Percentiles rank a stretch among this genome's conserved stretches.
phyloP scores from a whole-genome alignment of 2,329 filamentous ascomycete genomes.

The Saccharata proteae region DNA sequence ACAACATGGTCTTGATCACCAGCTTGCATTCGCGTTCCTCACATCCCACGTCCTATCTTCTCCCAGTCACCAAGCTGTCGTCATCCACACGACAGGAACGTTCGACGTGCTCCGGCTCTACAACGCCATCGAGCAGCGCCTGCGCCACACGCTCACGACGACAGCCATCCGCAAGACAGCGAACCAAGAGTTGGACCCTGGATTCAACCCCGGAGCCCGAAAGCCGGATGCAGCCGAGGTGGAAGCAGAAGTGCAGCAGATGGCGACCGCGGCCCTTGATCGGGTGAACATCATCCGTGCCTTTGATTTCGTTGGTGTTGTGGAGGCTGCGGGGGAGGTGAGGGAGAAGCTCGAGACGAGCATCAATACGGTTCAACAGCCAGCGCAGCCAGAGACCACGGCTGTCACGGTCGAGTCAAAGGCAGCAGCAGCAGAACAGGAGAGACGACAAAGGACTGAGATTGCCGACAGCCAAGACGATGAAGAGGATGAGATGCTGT shows the following conservation, averaged over 20 bases:
- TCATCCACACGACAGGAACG: slow-evolving; percentile 35
- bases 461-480: slow-evolving; percentile 22
- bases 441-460: not conserved
- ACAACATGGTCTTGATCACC: slow-evolving; percentile 3
- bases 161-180: not conserved
- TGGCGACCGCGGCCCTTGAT: slow-evolving; percentile 28
- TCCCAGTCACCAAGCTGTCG: slow-evolving; percentile 20
- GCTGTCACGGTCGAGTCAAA: not conserved
- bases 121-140: slow-evolving; percentile 15
- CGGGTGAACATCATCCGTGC: slow-evolving; percentile 37
- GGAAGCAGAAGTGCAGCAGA: slow-evolving; percentile 12
- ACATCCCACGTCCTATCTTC: slow-evolving; percentile 25
- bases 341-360: slow-evolving; percentile 20
- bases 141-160: slow-evolving; percentile 9
- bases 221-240: not conserved
- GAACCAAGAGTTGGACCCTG: too few relatives aligned
- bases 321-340: slow-evolving; percentile 34
- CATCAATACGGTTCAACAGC: too few relatives aligned
- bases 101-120: slow-evolving; percentile 33
- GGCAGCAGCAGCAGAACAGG: not conserved
- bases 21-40: slow-evolving; percentile 26
- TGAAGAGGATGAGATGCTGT: slow-evolving; percentile 29
- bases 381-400: not conserved
- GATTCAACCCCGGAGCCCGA: too few relatives aligned
- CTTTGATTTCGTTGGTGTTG: slow-evolving; percentile 37